Percentiles rank a stretch among this genome's conserved stretches.
phyloP scores from a whole-genome alignment of 2,329 filamentous ascomycete species.

The Emericellopsis cladophorae region DNA sequence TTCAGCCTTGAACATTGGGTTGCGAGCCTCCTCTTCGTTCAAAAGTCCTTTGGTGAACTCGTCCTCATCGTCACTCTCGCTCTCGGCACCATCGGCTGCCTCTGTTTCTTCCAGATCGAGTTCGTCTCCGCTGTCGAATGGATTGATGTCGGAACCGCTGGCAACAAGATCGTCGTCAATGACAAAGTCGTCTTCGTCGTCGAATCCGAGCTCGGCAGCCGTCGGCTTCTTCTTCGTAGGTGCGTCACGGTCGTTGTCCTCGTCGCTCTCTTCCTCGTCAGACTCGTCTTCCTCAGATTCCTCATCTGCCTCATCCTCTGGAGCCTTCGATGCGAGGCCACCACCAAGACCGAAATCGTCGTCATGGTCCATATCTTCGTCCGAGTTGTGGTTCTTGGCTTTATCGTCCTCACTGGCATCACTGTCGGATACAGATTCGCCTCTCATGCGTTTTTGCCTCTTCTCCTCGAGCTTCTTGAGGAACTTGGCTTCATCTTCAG shows the following conservation, averaged over 20 bases:
- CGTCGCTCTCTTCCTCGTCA: conserved; percentile 24
- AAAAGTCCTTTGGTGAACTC: conserved; percentile 63
- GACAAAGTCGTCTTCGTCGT: conserved; percentile 89
- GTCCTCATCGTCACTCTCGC: conserved; percentile 36
- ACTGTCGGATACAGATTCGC: conserved; percentile 58
- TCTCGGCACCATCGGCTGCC: conserved; percentile 33
- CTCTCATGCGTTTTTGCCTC: conserved; percentile 75
- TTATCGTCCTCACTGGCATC: conserved; percentile 34
- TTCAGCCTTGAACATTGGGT: conserved; percentile 35
- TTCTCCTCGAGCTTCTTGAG: conserved; percentile 75
- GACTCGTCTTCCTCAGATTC: conserved; percentile 7
- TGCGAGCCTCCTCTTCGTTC: conserved; percentile 41
- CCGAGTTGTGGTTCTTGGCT: conserved; percentile 17
- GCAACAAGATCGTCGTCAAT: conserved; percentile 84
- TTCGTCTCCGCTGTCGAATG: conserved; percentile 33
- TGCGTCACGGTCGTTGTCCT: conserved; percentile 43
- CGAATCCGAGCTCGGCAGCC: conserved; percentile 56
- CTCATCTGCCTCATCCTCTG: conserved; percentile 20
- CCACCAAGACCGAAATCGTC: conserved; percentile 48
- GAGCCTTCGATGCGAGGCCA: conserved; percentile 28
- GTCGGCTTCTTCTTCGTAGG: conserved; percentile 46
- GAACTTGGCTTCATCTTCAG: conserved; percentile 62
- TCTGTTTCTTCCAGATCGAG: conserved; percentile 36
- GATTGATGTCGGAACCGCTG: conserved; percentile 60
- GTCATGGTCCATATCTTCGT: conserved; percentile 19